Base-by-base conservation (phyloP, 2,329 filamentous ascomycete species). In the Alternaria angustiovoidea region DNA sequence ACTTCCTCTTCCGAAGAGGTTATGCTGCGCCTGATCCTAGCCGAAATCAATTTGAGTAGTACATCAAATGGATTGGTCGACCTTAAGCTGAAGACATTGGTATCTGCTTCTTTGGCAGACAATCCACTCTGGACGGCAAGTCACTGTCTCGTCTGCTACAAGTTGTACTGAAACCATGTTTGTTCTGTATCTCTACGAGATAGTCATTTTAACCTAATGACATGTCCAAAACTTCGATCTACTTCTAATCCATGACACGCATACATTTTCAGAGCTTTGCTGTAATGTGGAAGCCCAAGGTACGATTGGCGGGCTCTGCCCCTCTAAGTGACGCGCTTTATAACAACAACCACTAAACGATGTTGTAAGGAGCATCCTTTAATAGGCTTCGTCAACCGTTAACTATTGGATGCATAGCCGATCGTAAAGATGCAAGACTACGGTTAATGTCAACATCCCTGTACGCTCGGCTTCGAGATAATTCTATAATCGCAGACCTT, bases 21-120 rank as follows among this genome's bases (percentile, higher is more conserved):
- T 84, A 82, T 64, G 60, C 51, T 47, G 74, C 82, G 11, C 82
- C 81, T 8, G 71, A 80, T 55, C 81, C 81, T 12, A 57, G 71
- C 24, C 61, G 61, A 4, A 71, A 63, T 48, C 69, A 63, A 5
- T 72, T 71, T 18, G 67, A 71, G 42, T 69, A 52, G 24, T 24
- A 2, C 22, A 38, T 46, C 5, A 20, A 16, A 22, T 2, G 41
- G 22, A 28, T 11, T 7, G 6, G 38, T 5, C 26, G 1, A 32
- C 14, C 7, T 12, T 22, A 18, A 41, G 34, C 34, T 30, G 11
- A 30, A 52, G 38, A 28, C 9, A 9, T 24, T 8, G 12, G 12
- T 18, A 11, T 48, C 18, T 24, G 46, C 46, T 48, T 48, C 34
- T n/a, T 36, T 36, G 32, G 6, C 14, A 12, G 14, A 36, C 32